These are phyloP conservation scores for Diaporthe citri DNA, from an alignment of 2,329 filamentous ascomycete genomes.

Conservation along the genomic window DNA sequence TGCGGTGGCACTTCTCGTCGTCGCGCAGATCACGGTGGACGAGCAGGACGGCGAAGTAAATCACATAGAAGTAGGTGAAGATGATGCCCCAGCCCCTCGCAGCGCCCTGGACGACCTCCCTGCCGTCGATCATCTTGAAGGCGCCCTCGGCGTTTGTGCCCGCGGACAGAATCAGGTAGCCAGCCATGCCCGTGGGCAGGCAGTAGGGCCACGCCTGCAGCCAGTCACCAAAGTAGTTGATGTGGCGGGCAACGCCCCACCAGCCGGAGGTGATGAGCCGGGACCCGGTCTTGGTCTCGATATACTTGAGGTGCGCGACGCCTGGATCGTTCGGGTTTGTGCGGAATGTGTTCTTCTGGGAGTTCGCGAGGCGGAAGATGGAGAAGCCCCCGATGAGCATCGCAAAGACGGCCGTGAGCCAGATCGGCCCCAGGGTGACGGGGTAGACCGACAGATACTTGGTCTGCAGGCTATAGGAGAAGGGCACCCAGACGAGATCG, in stretches of 20 bases:
- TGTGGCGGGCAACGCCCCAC: slow-evolving; percentile 93
- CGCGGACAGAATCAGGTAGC: slow-evolving; percentile 77
- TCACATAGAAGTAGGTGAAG: slow-evolving; percentile 93
- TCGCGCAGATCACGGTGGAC: slow-evolving; percentile 89
- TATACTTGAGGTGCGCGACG: slow-evolving; percentile 84
- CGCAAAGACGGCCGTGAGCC: slow-evolving; percentile 73
- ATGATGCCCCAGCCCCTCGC: slow-evolving; percentile 87
- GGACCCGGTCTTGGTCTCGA: slow-evolving; percentile 85
- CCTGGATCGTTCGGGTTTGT: slow-evolving; percentile 85
- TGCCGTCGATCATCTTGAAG: slow-evolving; percentile 69
- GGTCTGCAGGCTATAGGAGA: slow-evolving; percentile 86
- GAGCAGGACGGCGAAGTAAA: slow-evolving; percentile 90
- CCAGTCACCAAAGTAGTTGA: slow-evolving; percentile 98
- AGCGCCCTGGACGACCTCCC: slow-evolving; percentile 77
- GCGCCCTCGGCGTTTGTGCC: slow-evolving; percentile 65
- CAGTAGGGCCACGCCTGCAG: slow-evolving; percentile 92
- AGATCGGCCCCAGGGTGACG: slow-evolving; percentile 77
- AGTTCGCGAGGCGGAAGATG: slow-evolving; percentile 95
- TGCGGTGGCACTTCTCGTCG: slow-evolving; percentile 89
- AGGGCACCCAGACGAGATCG: slow-evolving; percentile 93
- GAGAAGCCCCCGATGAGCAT: slow-evolving; percentile 82
- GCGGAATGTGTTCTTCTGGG: slow-evolving; percentile 94
- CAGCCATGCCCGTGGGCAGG: slow-evolving; percentile 86
- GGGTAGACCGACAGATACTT: slow-evolving; percentile 89
- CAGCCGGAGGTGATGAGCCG: slow-evolving; percentile 87